Base-by-base conservation (phyloP, 106 monocot genomes). In the Phalaenopsis equestris region DNA sequence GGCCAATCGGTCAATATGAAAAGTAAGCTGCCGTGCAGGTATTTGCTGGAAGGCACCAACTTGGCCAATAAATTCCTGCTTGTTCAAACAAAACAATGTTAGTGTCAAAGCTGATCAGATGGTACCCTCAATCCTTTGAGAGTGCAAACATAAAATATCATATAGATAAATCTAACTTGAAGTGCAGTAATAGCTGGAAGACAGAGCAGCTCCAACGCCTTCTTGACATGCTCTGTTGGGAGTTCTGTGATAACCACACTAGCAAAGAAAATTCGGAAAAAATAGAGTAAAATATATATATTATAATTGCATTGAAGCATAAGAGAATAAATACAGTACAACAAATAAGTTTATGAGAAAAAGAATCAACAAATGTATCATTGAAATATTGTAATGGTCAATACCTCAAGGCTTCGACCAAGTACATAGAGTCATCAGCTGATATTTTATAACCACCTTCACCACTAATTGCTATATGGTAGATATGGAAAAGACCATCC, bases 331-430 rank as follows among this genome's bases (percentile, higher is more conserved):
- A 75, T 12, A 76, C 76, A 76, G 47, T 24, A 38, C 78, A 15
- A 21, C 78, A 15, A 72, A 42, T 43, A 77, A 45, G 41, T 65
- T 52, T 77, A 79, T 80, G 48, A 80, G 55, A 1, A 78, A 73
- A 42, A 12, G 21, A 15, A 24, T 11, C 18, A 30, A 73, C 46
- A 76, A 18, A 49, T 47, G 45, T 12, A 49, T 76, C 76, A 75
- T 41, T 75, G 18, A 4, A 6, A 49, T 17, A 82, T 47, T 14
- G 17, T 48, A 37, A 52, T 83, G 55, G 4, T 52, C 24, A 42
- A 77, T 85, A 97, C 98, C 98, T 94, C 75, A 98, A 86, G 42
- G 98, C 98, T 90, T 94, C 94, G 77, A 94, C 92, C 80, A 98
- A 84, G 88, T 98, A 87, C 75, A 98, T 84, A 7, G 94, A 90